Conservation (phyloP, 2,329 filamentous ascomycete species). For the Cladorrhinum sp. region DNA sequence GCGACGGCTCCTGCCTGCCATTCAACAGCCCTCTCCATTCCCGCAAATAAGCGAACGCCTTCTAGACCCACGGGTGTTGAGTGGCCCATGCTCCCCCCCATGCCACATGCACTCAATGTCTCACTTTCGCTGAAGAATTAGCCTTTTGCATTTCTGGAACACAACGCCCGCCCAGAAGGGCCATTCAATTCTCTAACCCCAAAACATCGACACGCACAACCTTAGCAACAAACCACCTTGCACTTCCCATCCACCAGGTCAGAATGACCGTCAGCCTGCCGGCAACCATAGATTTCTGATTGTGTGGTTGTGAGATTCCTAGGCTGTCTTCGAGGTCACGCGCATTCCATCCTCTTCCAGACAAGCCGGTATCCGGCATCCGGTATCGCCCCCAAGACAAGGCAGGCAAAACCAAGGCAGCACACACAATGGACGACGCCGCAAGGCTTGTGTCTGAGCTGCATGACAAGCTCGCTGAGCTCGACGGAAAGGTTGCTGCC, state of each 20-base stretch:
- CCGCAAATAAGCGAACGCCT: constrained; percentile 18
- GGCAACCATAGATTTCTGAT: constrained; percentile 6
- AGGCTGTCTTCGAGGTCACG: constrained; percentile 21
- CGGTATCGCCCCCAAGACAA: constrained; percentile 15
- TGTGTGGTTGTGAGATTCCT: background rate
- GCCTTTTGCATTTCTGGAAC: constrained; percentile 2
- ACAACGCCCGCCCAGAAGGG: background rate
- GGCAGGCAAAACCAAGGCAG: background rate
- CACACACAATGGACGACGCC: constrained; percentile 45
- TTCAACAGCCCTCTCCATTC: background rate
- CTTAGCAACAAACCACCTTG: background rate
- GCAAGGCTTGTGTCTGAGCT: constrained; percentile 51
- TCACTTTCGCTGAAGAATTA: constrained; percentile 2
- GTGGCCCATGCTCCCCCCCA: no score
- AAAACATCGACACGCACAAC: background rate
- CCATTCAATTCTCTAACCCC: background rate
- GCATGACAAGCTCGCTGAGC: constrained; percentile 51
- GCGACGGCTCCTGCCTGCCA: background rate
- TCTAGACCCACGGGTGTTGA: background rate
- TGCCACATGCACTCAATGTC: no score
- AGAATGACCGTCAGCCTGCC: constrained; percentile 19
- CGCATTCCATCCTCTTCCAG: constrained; percentile 15
- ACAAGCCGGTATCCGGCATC: constrained; percentile 8
- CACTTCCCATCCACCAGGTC: background rate
- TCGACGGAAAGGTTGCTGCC: constrained; percentile 55